Evolutionary conservation across 257 asterid species (phyloP).

Genomic region (Fraxinus anomala): DNA sequence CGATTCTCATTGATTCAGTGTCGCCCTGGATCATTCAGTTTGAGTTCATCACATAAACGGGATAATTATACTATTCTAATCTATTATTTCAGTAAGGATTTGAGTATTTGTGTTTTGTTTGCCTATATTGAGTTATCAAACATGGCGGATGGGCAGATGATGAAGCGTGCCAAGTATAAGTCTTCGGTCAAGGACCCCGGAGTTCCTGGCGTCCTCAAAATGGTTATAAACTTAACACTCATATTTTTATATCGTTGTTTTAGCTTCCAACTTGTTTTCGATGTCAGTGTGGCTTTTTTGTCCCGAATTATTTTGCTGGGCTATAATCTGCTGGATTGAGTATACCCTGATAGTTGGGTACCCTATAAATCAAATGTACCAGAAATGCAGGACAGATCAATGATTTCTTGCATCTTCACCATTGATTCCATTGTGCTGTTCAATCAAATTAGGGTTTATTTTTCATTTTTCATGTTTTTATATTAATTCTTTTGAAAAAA

Average conservation of each 20-base stretch:
- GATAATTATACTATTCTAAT: neutral
- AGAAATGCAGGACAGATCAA: neutral
- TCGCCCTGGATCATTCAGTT: neutral
- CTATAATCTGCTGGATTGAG: neutral
- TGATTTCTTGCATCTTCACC: neutral
- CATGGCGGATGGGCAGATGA: slow-evolving; percentile 74
- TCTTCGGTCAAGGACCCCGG: slow-evolving; percentile 72
- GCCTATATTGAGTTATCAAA: neutral
- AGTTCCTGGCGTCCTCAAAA: slow-evolving; percentile 65
- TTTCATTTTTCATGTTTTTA: slow-evolving; percentile 7
- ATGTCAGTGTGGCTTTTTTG: slow-evolving; percentile 12
- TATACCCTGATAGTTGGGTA: slow-evolving; percentile 17
- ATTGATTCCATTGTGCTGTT: neutral
- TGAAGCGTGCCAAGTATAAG: slow-evolving; percentile 79
- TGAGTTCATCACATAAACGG: neutral
- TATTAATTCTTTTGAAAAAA: neutral
- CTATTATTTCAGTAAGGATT: neutral
- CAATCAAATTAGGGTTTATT: slow-evolving; percentile 17
- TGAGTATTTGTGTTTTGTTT: neutral
- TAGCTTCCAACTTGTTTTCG: slow-evolving; percentile 16
- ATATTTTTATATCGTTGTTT: neutral
- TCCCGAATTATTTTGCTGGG: neutral
- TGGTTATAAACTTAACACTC: slow-evolving; percentile 48
- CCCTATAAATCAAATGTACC: slow-evolving; percentile 1
- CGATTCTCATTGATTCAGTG: neutral